Evolutionary conservation across 2,329 filamentous ascomycete genomes (phyloP).

Genomic region (Aspergillus aculeatus): DNA sequence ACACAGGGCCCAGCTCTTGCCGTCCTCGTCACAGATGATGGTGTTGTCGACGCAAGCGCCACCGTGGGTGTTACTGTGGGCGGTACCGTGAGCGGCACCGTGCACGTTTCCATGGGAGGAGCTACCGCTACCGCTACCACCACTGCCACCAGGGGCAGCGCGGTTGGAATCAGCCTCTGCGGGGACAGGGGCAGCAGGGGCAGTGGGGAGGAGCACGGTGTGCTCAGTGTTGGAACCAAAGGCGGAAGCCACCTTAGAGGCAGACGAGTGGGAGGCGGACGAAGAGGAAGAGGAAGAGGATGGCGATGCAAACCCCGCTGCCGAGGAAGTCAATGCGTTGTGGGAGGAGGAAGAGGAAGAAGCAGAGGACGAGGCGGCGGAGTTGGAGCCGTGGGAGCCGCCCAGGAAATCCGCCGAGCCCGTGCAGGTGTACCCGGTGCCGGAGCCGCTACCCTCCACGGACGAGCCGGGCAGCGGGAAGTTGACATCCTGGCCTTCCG

Average conservation of each 20-base stretch:
- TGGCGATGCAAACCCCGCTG: background rate
- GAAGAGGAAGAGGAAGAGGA: conserved; percentile 12
- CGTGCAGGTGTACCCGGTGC: conserved; percentile 37
- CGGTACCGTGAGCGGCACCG: background rate
- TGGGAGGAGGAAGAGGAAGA: background rate
- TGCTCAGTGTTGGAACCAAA: conserved; percentile 6
- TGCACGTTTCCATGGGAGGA: background rate
- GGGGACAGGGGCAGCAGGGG: background rate
- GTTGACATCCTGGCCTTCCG: conserved; percentile 57
- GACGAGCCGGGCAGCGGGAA: conserved; percentile 67
- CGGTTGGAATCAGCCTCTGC: conserved; percentile 6
- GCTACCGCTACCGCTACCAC: too few relatives aligned
- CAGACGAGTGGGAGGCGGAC: background rate
- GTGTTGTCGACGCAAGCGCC: conserved; percentile 28
- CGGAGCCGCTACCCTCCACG: conserved; percentile 40
- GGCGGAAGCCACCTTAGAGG: conserved; percentile 17
- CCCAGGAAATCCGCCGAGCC: conserved; percentile 33
- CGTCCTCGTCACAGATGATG: conserved; percentile 35
- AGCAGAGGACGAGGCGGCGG: background rate
- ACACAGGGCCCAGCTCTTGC: conserved; percentile 37
- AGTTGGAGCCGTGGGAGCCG: conserved; percentile 9
- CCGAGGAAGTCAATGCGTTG: background rate
- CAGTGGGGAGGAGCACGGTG: background rate
- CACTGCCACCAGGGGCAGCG: conserved; percentile 1
- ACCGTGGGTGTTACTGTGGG: background rate